Evolutionary conservation across 805 yeast species (phyloP), one percentile per base, ranked within the genome.

Genomic region (Lipomyces kockii): DNA sequence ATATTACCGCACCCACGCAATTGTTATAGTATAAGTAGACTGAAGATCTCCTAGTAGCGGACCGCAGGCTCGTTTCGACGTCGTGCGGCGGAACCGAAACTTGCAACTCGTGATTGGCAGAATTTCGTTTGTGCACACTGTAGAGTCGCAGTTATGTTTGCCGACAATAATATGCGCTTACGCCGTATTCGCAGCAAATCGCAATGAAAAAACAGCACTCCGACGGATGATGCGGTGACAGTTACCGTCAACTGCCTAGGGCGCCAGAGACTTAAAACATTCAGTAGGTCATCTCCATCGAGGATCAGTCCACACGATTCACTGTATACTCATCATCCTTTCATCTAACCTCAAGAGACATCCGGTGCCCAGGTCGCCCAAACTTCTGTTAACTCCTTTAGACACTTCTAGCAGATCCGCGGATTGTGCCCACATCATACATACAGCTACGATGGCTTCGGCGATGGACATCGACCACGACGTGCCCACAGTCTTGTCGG

Each of bases 401-500:
- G 20, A 43, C 49, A 43, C 3, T n/a, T n/a, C 11, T 5, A 17
- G 22, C 22, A 43, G 49, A 43, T 17, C 49, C 8, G 14, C 49
- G 43, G 43, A 37, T 37, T 14, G 17, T 14, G 12, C 17, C 17
- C 43, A 37, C 43, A 12, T 43, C 1, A 17, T 17, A 17, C 9
- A 43, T 17, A 17, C 6, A 17, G 1, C 8, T 35, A 49, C 37
- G 3, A 70, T 70, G 73, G 63, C 73, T 5, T n/a, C 63, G 34
- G 59, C 55, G 8, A 70, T 70, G 73, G 73, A 70, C 27, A 65
- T 68, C 17, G 71, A 68, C 34, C 70, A 74, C 70, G 86, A 83
- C 69, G 79, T 82, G n/a, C 80, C 84, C 17, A 80, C 82, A 17
- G 79, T 86, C 6, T 81, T 89, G 72, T 84, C 86, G 29, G 83